Evolutionary conservation across 208 protist species (phyloP).

Genomic region (Ichthyophonus hoferi): DNA sequence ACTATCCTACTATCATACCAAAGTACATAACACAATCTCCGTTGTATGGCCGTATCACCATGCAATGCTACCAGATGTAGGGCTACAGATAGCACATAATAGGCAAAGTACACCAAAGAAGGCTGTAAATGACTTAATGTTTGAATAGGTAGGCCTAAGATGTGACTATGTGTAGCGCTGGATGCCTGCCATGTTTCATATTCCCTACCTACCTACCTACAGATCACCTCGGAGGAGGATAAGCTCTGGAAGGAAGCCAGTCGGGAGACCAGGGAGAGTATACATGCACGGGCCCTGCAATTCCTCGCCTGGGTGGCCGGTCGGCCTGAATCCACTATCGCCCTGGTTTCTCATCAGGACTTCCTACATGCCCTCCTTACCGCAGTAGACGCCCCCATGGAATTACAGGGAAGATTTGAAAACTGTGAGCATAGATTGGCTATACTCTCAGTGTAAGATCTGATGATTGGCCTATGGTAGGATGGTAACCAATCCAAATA

Average conservation of each 20-base stretch:
- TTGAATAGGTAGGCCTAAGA: no score
- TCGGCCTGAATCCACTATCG: not conserved
- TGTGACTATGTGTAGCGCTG: no score
- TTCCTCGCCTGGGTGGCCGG: not conserved
- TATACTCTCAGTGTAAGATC: not conserved
- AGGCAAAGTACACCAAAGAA: no score
- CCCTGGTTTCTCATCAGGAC: slow-evolving; percentile 16
- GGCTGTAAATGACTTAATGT: no score
- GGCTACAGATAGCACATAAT: no score
- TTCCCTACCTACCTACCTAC: no score
- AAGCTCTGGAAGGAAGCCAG: not conserved
- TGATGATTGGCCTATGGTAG: no score
- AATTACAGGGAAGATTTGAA: not conserved
- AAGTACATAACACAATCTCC: not conserved
- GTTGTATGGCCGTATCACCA: not conserved
- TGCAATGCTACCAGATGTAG: no score
- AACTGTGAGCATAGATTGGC: not conserved
- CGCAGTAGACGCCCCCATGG: not conserved
- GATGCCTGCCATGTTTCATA: no score
- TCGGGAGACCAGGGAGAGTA: not conserved
- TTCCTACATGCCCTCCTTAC: not conserved
- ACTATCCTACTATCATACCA: not conserved
- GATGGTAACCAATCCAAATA: no score
- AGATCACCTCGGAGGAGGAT: not conserved
- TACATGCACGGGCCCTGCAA: not conserved